These are phyloP conservation scores for Pleurotus cornucopiae DNA, from an alignment of 768 basidiomycete genomes.

Conservation along the genomic window DNA sequence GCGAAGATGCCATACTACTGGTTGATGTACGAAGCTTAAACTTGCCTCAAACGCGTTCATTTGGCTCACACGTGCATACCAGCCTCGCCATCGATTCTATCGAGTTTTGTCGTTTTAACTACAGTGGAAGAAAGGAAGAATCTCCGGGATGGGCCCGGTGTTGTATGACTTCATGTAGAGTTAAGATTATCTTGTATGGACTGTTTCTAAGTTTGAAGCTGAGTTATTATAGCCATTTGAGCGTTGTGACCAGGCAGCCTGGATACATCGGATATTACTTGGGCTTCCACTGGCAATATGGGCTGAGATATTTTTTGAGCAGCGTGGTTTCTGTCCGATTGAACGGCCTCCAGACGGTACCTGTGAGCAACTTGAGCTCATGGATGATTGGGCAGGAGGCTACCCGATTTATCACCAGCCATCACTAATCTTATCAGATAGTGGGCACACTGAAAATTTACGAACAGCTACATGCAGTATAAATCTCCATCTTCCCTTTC, in stretches of 20 bases:
- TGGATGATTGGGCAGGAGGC: background rate
- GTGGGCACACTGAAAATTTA: background rate
- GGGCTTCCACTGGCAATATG: background rate
- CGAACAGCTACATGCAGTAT: background rate
- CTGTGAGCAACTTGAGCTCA: background rate
- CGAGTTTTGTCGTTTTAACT: conserved; percentile 26
- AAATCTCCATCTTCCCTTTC: conserved; percentile 16
- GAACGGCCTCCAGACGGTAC: background rate
- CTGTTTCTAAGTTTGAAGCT: background rate
- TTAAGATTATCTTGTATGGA: conserved; percentile 1
- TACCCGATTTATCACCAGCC: background rate
- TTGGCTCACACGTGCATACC: background rate
- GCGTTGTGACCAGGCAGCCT: background rate
- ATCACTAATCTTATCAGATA: conserved; percentile 25
- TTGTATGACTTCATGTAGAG: background rate
- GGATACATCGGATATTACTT: background rate
- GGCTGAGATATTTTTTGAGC: background rate
- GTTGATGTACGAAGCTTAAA: conserved; percentile 37
- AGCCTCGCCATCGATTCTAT: conserved; percentile 16
- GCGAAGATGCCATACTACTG: conserved; percentile 51
- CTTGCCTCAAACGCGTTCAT: conserved; percentile 6
- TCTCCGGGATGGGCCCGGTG: background rate
- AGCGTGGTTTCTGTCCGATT: background rate
- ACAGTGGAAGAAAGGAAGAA: background rate
- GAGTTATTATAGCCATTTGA: conserved; percentile 4